Evolutionary conservation across 202 grass and related monocot genomes (phyloP), one percentile per base, ranked within the genome.

Genomic region (Musa balbisiana): DNA sequence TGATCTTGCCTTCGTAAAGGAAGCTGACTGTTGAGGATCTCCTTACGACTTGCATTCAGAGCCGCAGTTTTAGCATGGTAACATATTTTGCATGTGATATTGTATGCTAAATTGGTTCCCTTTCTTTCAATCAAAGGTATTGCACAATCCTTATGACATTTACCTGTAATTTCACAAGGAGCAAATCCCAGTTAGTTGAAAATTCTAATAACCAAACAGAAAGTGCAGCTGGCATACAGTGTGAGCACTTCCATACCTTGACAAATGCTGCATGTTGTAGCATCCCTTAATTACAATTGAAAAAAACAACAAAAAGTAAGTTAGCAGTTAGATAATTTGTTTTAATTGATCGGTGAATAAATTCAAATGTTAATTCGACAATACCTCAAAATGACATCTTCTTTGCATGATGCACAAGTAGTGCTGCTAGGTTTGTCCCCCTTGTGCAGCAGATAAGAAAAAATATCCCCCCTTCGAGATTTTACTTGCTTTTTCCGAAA

Each of bases 321-420:
- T 84, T 75, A 69, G 26, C 9, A 74, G 76, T 73, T 89, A 50
- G 70, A 33, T 68, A 76, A 72, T 84, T 3, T 15, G 66, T 59
- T 72, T 76, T 75, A 62, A 62, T 27, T 75, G 24, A 73, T 49
- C 76, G 53, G 67, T 17, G 80, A 67, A 73, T 52, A 43, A 82
- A 77, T 50, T 64, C 11, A 55, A 83, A 73, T 78, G 55, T 84
- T 53, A 69, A 43, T 43, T 43, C 33, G 33, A 88, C 12, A 56
- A 29, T 58, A 87, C 95, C 95, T 99, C 82, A 88, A 87, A 50
- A 71, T 10, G 78, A 94, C 89, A 78, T 90, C 88, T 79, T 81
- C 84, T 81, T 92, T 87, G 82, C 95, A 99, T 56, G 91, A 92
- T 65, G 80, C 81, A 88, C 95, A 98, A 63, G 88, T 76, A 86